phyloP scores from a whole-genome alignment of 768 basidiomycete genomes.

The Inosperma sp. region DNA sequence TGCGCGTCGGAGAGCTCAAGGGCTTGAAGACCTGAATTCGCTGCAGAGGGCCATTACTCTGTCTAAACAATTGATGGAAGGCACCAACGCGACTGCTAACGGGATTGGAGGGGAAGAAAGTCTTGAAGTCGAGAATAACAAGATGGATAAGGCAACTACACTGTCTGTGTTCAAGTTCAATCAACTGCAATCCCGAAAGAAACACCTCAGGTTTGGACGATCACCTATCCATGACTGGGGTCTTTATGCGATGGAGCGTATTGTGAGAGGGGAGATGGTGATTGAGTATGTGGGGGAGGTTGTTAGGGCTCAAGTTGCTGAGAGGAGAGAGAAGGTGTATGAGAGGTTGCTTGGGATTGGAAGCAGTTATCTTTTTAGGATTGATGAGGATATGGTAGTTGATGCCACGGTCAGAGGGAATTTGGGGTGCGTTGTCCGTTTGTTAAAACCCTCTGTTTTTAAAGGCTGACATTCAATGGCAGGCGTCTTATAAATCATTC shows the following conservation, averaged over 20 bases:
- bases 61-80: too few relatives aligned
- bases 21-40: conserved; percentile 92
- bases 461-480: conserved; percentile 12
- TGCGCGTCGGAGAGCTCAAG: conserved; percentile 85
- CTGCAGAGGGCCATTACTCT: conserved; percentile 76
- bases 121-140: conserved; percentile 55
- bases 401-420: conserved; percentile 99
- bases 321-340: conserved; percentile 95
- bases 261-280: conserved; percentile 94
- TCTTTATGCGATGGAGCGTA: conserved; percentile 95
- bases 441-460: conserved; percentile 8
- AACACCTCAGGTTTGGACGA: conserved; percentile 90
- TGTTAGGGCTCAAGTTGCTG: conserved; percentile 91
- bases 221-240: conserved; percentile 99
- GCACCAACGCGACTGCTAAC: too few relatives aligned
- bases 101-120: too few relatives aligned
- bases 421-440: conserved; percentile 69
- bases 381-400: conserved; percentile 96
- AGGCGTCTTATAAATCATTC: conserved; percentile 99
- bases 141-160: conserved; percentile 38
- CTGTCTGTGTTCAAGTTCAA: conserved; percentile 94
- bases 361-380: conserved; percentile 94
- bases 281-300: conserved; percentile 99
- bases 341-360: conserved; percentile 97
- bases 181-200: conserved; percentile 96